A percentile compares a stretch with the other conserved stretches of the same genome.
Conservation (phyloP, 2,329 filamentous ascomycete species). For the Xylaria sp. region DNA sequence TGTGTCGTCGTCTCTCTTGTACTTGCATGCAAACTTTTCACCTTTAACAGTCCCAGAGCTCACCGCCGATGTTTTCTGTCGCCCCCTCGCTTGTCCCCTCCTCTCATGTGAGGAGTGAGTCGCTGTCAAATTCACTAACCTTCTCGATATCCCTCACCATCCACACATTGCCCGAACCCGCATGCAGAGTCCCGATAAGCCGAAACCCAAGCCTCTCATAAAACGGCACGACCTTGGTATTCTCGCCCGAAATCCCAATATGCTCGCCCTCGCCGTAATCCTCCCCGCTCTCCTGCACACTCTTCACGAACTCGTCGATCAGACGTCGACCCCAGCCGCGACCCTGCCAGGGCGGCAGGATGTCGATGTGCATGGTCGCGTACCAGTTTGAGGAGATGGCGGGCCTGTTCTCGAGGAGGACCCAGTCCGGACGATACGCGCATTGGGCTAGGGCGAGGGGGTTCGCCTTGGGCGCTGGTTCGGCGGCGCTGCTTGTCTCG, state of each 20-base stretch:
- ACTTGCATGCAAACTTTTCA: background rate
- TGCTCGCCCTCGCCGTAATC: conserved; percentile 37
- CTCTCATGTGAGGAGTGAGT: background rate
- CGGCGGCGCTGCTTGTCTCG: background rate
- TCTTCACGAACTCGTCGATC: conserved; percentile 36
- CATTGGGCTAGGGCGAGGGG: conserved; percentile 37
- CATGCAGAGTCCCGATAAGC: conserved; percentile 29
- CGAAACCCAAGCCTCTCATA: conserved; percentile 45
- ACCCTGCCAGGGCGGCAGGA: conserved; percentile 39
- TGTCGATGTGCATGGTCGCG: conserved; percentile 47
- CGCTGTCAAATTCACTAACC: background rate
- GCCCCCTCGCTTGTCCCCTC: background rate
- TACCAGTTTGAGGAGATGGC: conserved; percentile 33
- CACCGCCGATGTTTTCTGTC: background rate
- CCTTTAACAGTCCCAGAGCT: background rate
- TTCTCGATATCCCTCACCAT: conserved; percentile 36
- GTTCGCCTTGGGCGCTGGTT: conserved; percentile 24
- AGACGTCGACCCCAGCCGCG: conserved; percentile 43
- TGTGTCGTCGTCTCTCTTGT: no score
- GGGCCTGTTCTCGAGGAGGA: conserved; percentile 37
- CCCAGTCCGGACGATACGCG: conserved; percentile 38
- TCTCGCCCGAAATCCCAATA: conserved; percentile 43
- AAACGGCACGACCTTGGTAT: conserved; percentile 43
- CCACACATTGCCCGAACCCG: conserved; percentile 34
- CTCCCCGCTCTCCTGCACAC: conserved; percentile 27